phyloP scores from a whole-genome alignment of 1,284 basidiomycete genomes.

The Ustilago tritici region DNA sequence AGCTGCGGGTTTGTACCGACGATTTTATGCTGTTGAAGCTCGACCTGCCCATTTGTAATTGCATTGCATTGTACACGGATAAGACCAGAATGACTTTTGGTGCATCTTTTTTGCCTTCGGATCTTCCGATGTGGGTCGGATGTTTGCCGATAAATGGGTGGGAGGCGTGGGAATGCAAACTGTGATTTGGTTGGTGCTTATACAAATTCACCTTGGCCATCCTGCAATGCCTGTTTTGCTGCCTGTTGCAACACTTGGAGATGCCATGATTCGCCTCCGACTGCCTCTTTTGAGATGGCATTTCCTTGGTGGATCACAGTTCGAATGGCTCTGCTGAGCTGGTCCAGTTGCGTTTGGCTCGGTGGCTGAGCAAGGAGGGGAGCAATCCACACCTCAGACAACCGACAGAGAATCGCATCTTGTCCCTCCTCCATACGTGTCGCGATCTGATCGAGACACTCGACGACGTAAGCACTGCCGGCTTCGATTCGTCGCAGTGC shows the following conservation, averaged over 20 bases:
- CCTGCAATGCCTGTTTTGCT: conserved; percentile 29
- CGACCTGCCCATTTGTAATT: not conserved
- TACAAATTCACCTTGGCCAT: conserved; percentile 52
- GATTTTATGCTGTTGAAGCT: conserved; percentile 13
- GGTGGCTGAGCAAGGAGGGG: conserved; percentile 14
- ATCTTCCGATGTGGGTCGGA: conserved; percentile 1
- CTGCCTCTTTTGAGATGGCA: conserved; percentile 18
- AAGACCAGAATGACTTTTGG: too few species aligned
- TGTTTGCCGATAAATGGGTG: not conserved
- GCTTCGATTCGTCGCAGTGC: conserved; percentile 15
- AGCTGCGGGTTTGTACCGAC: too few species aligned
- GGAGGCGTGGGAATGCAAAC: too few species aligned
- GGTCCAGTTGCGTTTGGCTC: conserved; percentile 1
- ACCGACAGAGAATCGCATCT: conserved; percentile 26
- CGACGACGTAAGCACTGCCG: conserved; percentile 12
- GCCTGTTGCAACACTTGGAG: conserved; percentile 37
- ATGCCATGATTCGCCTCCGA: conserved; percentile 43
- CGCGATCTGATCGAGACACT: conserved; percentile 19
- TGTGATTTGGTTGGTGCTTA: conserved; percentile 7
- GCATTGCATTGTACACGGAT: not conserved
- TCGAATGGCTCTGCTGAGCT: conserved; percentile 8
- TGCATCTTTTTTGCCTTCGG: not conserved
- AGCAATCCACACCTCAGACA: conserved; percentile 27
- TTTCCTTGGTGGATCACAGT: conserved; percentile 5
- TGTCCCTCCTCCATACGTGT: conserved; percentile 16